Base-by-base conservation (phyloP, 2,329 filamentous ascomycete species). In the Furcasterigmium furcatum region DNA sequence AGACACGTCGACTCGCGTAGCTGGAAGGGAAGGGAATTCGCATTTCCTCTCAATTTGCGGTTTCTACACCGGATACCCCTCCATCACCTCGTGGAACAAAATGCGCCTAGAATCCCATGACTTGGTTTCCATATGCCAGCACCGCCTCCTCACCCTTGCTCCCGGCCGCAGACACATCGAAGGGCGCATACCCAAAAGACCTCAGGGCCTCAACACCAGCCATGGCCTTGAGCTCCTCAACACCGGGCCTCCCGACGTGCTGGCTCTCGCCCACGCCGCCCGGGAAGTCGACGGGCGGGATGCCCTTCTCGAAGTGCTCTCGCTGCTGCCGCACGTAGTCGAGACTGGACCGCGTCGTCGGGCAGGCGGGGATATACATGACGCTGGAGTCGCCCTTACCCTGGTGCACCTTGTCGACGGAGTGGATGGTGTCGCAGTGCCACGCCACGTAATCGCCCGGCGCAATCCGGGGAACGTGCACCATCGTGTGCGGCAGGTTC, bases 291-390 rank as follows among this genome's bases (percentile, higher is more conserved):
- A 83, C 84, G 0, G 76, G 79, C 0, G 84, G 85, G 0, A 75
- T 79, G 5, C 90, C 91, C 1, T 70, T 60, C 3, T 85, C 63
- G 54, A 94, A 94, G 0, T 81, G 79, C n/a, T 80, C 72, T 18
- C 86, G 77, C 67, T 95, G 90, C 14, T 80, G 75, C 2, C 67
- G 74, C 1, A 92, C 71, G 59, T 91, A 94, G 19, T 77, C 66
- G 1, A 86, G 83, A 56, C 94, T 96, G 32, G 73, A 68, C 44
- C 85, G 79, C 1, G 90, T 95, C 24, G 90, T 74, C 0, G 91
- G 91, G 45, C 88, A 94, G 0, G 88, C 84, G 0, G 91, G 91
- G 45, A 96, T 95, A 58, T 96, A 96, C 48, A 96, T 59, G 0
- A 96, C 91, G 55, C 85, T 91, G 0, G 87, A 90, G 63, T 96